Conservation (phyloP, 306 rosid genomes). For the Rubus parviflorus region DNA sequence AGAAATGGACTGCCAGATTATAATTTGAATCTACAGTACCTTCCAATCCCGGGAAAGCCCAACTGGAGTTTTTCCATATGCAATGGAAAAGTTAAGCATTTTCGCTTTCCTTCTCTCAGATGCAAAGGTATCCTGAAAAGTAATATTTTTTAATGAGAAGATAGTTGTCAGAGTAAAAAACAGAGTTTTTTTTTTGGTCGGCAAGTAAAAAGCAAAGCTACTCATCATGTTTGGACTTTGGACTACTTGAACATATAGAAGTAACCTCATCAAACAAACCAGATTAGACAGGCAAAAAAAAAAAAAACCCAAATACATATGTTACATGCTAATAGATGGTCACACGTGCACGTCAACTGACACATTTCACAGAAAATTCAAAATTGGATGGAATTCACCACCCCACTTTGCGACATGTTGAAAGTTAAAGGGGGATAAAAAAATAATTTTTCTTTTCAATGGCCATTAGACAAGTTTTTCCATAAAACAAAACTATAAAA, state of each 20-base stretch:
- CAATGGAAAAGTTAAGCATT: slow-evolving; percentile 97
- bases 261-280: slow-evolving; percentile 8
- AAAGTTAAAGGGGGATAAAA: background rate
- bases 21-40: slow-evolving; percentile 40
- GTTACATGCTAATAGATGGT: background rate
- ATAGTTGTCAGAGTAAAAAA: background rate
- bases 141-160: background rate
- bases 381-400: background rate
- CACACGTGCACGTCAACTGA: background rate
- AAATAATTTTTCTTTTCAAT: background rate
- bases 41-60: slow-evolving; percentile 95
- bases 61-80: slow-evolving; percentile 92
- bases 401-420: background rate
- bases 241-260: background rate
- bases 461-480: background rate
- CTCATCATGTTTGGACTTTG: background rate
- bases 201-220: background rate
- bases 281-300: background rate
- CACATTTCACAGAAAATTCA: background rate
- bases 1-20: slow-evolving; percentile 8
- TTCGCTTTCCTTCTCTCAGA: slow-evolving; percentile 97
- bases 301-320: background rate
- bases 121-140: slow-evolving; percentile 71
- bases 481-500: background rate
- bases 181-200: too few species aligned